Base-by-base conservation (phyloP, 805 yeast species). In the Saccharomyces mikatae region DNA sequence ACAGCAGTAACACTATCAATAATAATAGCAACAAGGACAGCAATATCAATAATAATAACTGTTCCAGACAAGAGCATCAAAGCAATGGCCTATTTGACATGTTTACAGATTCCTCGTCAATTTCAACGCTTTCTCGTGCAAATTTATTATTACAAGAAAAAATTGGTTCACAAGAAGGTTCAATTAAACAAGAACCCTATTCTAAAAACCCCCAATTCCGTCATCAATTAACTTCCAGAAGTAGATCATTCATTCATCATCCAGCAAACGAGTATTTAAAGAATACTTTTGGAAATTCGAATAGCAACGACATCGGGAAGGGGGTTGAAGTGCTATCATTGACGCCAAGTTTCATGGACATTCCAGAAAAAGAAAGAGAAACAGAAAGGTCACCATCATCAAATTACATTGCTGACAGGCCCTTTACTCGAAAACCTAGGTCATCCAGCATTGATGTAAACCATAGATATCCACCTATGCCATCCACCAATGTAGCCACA, bases 271-370 rank as follows among this genome's bases (percentile, higher is more conserved):
- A 36, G 11, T 36, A 36, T 36, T 36, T 36, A 11, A 36, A 17
- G 13, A 36, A 9, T 21, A 17, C n/a, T 21, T 50, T 36, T 36
- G 44, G 44, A 9, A 36, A n/a, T 36, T 17, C 44, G 17, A 17
- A 21, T 41, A 60, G 62, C 46, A 59, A 58, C 32, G 63, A 60
- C 41, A 62, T 61, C 53, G 54, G 62, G 2, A 60, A 60, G 41
- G 66, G 71, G 52, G 75, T 73, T 4, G 78, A 73, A 56, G 76
- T 72, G 4, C 53, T 73, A 13, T 71, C 76, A 0, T 52, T 74
- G 47, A 73, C 75, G 4, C 76, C 78, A 6, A 68, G 74, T 48
- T 73, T 73, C 52, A 66, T 71, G 68, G 78, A 74, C 56, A 69
- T 69, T 41, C 72, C 72, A 6, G 68, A 63, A 21, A 29, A 50